These are phyloP conservation scores for Myriosclerotinia duriaeana DNA, from an alignment of 2,329 filamentous ascomycete genomes.

Conservation along the genomic window DNA sequence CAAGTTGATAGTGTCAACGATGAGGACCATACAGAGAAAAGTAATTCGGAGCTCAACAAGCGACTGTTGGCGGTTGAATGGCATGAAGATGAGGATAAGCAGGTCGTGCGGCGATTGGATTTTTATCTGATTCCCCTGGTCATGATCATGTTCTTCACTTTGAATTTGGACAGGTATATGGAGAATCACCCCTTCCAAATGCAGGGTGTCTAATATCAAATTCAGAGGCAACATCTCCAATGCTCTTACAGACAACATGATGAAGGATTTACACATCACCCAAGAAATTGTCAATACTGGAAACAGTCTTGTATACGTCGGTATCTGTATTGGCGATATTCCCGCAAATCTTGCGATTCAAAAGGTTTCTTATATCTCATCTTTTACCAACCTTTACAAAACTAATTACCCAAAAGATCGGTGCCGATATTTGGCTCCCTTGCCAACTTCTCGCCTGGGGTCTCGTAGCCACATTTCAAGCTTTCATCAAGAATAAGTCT, in stretches of 20 bases:
- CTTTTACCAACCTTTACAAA: constrained; percentile 40
- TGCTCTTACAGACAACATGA: constrained; percentile 51
- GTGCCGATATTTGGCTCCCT: constrained; percentile 53
- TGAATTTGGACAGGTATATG: constrained; percentile 22
- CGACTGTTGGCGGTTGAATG: constrained; percentile 15
- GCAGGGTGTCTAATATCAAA: not conserved
- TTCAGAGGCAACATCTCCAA: constrained; percentile 51
- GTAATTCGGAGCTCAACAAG: constrained; percentile 19
- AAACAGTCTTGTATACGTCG: constrained; percentile 21
- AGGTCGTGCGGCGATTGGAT: constrained; percentile 12
- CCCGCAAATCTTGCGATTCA: constrained; percentile 21
- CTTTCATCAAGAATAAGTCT: constrained; percentile 41
- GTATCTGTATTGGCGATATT: constrained; percentile 21
- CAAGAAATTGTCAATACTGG: constrained; percentile 20
- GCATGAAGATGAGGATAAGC: constrained; percentile 20
- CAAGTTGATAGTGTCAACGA: constrained; percentile 19
- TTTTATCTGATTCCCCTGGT: constrained; percentile 21
- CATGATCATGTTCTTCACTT: constrained; percentile 23
- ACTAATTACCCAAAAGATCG: constrained; percentile 47
- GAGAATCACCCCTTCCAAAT: not conserved
- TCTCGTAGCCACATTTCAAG: constrained; percentile 54
- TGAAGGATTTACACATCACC: constrained; percentile 16
- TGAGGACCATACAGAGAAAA: constrained; percentile 18
- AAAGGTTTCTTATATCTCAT: not conserved
- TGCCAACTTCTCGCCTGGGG: constrained; percentile 54